Evolutionary conservation across 2,329 filamentous ascomycete genomes (phyloP).

Genomic region (Beauveria sp.): DNA sequence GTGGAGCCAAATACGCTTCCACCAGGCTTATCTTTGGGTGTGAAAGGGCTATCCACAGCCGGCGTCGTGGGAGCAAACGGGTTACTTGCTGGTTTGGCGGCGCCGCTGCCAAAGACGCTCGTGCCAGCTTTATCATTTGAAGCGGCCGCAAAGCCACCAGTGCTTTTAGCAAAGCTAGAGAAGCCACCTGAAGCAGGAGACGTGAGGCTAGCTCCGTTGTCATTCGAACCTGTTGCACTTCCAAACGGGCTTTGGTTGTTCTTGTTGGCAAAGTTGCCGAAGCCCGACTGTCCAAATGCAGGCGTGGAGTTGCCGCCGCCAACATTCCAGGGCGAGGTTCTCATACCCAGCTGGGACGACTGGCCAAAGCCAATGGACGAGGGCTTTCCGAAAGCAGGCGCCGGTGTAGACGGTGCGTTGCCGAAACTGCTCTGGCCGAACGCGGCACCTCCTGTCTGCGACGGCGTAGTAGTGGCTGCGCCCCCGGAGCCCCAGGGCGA

Average conservation of each 20-base stretch:
- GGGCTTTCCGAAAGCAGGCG: slow-evolving; percentile 43
- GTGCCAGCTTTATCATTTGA: slow-evolving; percentile 26
- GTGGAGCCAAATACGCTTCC: slow-evolving; percentile 38
- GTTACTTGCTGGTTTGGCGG: slow-evolving; percentile 28
- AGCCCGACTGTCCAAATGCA: slow-evolving; percentile 49
- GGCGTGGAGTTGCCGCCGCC: slow-evolving; percentile 24
- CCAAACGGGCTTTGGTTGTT: slow-evolving; percentile 31
- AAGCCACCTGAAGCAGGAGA: slow-evolving; percentile 36
- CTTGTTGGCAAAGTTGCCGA: slow-evolving; percentile 33
- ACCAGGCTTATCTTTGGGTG: slow-evolving; percentile 20
- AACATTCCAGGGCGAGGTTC: slow-evolving; percentile 46
- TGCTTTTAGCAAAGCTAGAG: slow-evolving; percentile 44
- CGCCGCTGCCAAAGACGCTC: slow-evolving; percentile 29
- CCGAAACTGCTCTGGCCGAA: slow-evolving; percentile 42
- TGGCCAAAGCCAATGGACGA: slow-evolving; percentile 46
- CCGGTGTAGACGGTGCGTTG: slow-evolving; percentile 25
- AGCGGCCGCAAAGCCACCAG: slow-evolving; percentile 50
- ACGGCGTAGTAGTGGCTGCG: slow-evolving; percentile 21
- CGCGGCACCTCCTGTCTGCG: slow-evolving; percentile 27
- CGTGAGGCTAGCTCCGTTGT: slow-evolving; percentile 5
- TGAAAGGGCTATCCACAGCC: slow-evolving; percentile 12
- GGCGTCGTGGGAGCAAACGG: slow-evolving; percentile 23
- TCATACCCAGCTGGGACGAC: slow-evolving; percentile 38
- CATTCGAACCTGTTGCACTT: slow-evolving; percentile 16
- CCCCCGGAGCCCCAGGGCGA: slow-evolving; percentile 42